Base-by-base conservation (phyloP, 2,329 filamentous ascomycete species). In the Xylaria sp. region DNA sequence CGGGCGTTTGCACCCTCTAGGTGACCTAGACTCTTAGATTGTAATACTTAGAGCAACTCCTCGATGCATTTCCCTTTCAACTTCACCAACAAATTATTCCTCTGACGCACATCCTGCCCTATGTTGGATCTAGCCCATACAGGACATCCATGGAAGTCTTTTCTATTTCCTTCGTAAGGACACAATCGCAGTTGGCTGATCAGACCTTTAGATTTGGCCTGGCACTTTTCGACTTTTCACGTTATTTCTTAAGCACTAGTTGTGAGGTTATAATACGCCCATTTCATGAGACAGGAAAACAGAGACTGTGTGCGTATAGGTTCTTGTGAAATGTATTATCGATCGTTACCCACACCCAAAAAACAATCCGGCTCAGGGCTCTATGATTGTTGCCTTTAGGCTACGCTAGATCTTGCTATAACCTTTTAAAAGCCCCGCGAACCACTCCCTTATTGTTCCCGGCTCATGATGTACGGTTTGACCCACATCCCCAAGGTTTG, bases 201-300 rank as follows among this genome's bases (percentile, higher is more conserved):
- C 32, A 37, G 32, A 37, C 32, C 32, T 37, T 37, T 37, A 37
- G 32, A 37, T 37, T 37, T 37, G 32, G 32, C 32, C 32, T 16
- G 37, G 37, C 40, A 42, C 16, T 42, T 21, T 47, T 47, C 83
- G 18, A 44, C 18, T 44, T 21, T 44, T 1, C 18, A 44, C 42
- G 42, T 44, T 44, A 21, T 44, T 44, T 44, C 2, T 44, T 44
- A 21, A 44, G 42, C 42, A 44, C 42, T 44, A 21, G 42, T 16
- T 21, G 42, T 44, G 18, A 44, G 18, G 16, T n/a, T n/a, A 44
- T 44, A 44, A 44, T 44, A 44, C 42, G n/a, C 42, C 18, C 18
- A 44, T 44, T n/a, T 21, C 42, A 44, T 44, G 18, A 44, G 16
- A 4, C 13, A 44, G 42, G 42, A 44, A 44, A 44, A 44, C 42